These are phyloP conservation scores for Backusella westeae DNA, from an alignment of 192 early-diverging fungal genomes.

Conservation along the genomic window DNA sequence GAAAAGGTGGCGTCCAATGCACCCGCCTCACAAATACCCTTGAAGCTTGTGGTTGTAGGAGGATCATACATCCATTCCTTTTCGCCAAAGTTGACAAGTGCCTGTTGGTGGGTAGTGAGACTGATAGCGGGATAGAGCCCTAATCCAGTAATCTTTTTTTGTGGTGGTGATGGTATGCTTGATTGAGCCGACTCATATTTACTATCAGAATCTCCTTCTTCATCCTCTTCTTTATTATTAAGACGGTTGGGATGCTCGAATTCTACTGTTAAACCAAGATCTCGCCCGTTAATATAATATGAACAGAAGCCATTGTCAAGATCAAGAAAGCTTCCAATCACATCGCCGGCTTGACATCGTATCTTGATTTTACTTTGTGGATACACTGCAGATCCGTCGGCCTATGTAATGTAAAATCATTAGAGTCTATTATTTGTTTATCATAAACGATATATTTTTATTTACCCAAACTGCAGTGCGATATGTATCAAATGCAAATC, in stretches of 20 bases:
- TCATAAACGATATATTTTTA: background rate
- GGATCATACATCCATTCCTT: constrained; percentile 36
- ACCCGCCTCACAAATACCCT: constrained; percentile 18
- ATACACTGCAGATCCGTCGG: constrained; percentile 43
- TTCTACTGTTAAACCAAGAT: constrained; percentile 61
- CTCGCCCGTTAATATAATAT: constrained; percentile 65
- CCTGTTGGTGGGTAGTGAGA: constrained; percentile 70
- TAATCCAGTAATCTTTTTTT: background rate
- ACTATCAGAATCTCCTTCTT: background rate
- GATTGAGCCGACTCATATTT: background rate
- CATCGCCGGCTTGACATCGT: constrained; percentile 56
- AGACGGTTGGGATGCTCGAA: constrained; percentile 38
- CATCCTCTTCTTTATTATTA: background rate
- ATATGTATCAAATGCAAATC: constrained; percentile 79
- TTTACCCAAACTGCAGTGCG: constrained; percentile 74
- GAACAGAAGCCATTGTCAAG: constrained; percentile 60
- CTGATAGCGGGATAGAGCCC: constrained; percentile 72
- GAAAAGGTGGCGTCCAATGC: background rate
- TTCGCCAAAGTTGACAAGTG: constrained; percentile 68
- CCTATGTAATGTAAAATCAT: constrained; percentile 19
- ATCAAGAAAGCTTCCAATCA: constrained; percentile 56
- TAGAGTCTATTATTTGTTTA: background rate
- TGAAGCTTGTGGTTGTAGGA: background rate
- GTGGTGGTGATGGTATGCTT: background rate
- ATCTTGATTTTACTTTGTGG: constrained; percentile 38